Percentiles rank a stretch among this genome's conserved stretches.
Conservation (phyloP, 106 monocot species). For the Vanilla planifolia region DNA sequence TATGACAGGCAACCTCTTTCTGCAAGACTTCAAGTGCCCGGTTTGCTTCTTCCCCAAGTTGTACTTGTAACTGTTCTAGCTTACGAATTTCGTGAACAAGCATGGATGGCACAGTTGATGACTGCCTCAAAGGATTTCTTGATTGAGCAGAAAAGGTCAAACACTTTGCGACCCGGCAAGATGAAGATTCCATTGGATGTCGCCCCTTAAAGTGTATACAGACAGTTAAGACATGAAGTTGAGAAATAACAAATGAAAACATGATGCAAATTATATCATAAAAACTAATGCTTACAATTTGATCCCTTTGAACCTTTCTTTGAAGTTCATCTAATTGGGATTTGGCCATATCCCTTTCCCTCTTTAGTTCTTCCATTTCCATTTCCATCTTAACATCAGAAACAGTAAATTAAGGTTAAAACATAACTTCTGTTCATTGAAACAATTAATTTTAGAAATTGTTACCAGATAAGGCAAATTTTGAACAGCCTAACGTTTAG, state of each 20-base stretch:
- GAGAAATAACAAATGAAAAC: not conserved
- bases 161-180: constrained; percentile 50
- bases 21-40: constrained; percentile 84
- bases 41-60: constrained; percentile 92
- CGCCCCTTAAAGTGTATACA: constrained; percentile 24
- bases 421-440: no score
- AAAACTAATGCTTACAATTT: constrained; percentile 14
- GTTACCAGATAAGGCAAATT: no score
- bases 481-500: not conserved
- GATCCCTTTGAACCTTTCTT: constrained; percentile 46
- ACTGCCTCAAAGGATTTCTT: constrained; percentile 67
- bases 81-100: constrained; percentile 88
- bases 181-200: constrained; percentile 61
- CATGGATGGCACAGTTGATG: constrained; percentile 79
- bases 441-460: no score
- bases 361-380: constrained; percentile 80
- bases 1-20: constrained; percentile 92
- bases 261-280: not conserved
- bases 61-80: constrained; percentile 79
- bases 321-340: constrained; percentile 52
- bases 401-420: no score
- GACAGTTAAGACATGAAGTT: not conserved
- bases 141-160: constrained; percentile 64
- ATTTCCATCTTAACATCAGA: constrained; percentile 99
- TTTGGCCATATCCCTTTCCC: constrained; percentile 70